These are phyloP conservation scores for Arabis alpina DNA, from an alignment of 345 rosid genomes.

Conservation along the genomic window DNA sequence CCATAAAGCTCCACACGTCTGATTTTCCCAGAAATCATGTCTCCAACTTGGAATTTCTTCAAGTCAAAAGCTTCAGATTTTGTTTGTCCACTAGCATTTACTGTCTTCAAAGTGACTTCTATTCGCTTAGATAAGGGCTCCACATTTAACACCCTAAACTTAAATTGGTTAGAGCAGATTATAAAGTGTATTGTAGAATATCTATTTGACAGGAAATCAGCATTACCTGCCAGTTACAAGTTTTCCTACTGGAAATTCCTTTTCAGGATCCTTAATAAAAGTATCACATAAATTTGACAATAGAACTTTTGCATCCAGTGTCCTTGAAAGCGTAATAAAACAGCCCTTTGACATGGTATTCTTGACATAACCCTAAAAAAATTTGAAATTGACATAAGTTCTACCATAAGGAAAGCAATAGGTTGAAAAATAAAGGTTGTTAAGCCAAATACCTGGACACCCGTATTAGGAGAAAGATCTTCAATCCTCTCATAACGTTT, in stretches of 20 bases:
- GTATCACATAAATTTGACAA: conserved; percentile 80
- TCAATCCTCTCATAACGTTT: conserved; percentile 61
- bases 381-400: conserved; percentile 24
- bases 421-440: conserved; percentile 8
- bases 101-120: conserved; percentile 81
- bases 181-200: conserved; percentile 4
- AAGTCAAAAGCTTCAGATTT: conserved; percentile 61
- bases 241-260: conserved; percentile 87
- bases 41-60: conserved; percentile 64
- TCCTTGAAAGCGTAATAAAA: conserved; percentile 82
- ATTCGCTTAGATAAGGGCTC: conserved; percentile 84
- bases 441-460: conserved; percentile 62
- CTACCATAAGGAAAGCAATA: conserved; percentile 16
- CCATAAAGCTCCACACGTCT: conserved; percentile 87
- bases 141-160: conserved; percentile 73
- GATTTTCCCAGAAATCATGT: conserved; percentile 63
- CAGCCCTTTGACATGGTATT: conserved; percentile 82
- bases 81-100: conserved; percentile 43
- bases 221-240: conserved; percentile 81
- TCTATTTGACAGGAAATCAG: conserved; percentile 18
- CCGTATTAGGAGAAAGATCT: conserved; percentile 68
- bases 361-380: conserved; percentile 87
- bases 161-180: conserved; percentile 38
- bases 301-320: conserved; percentile 81
- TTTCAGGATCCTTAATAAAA: conserved; percentile 66